A percentile compares a stretch with the other conserved stretches of the same genome.
These are phyloP conservation scores for Ceratonia siliqua DNA, from an alignment of 306 rosid species.

Conservation along the genomic window DNA sequence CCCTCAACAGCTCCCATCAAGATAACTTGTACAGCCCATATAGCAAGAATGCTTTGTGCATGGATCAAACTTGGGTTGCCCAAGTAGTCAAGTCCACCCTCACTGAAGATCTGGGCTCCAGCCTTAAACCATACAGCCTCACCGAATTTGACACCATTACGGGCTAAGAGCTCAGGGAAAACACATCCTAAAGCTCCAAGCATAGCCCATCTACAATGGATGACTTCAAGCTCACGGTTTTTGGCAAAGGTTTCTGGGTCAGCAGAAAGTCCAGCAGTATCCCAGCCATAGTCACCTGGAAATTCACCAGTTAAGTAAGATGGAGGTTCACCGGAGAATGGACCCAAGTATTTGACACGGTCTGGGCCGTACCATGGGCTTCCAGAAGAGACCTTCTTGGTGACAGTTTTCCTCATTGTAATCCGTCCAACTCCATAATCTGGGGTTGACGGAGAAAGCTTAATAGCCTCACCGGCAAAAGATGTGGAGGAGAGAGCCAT, in stretches of 20 bases:
- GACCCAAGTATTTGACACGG: conserved; percentile 46
- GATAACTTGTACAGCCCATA: conserved; percentile 39
- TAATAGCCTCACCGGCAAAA: conserved; percentile 31
- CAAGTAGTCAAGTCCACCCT: conserved; percentile 46
- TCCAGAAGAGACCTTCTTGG: conserved; percentile 18
- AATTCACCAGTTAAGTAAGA: too few relatives aligned
- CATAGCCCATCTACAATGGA: too few relatives aligned
- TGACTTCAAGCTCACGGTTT: too few relatives aligned
- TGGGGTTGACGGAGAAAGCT: conserved; percentile 19
- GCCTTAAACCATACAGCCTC: conserved; percentile 53
- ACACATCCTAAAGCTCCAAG: conserved; percentile 41
- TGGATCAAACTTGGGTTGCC: conserved; percentile 39
- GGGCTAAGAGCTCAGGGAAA: conserved; percentile 41
- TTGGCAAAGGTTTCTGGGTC: conserved; percentile 44
- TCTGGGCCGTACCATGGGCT: conserved; percentile 46
- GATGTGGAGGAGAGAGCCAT: conserved; percentile 41
- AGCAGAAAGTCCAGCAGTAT: conserved; percentile 43
- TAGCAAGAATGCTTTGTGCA: conserved; percentile 43
- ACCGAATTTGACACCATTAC: conserved; percentile 45
- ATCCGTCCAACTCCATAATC: conserved; percentile 17
- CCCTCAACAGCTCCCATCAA: conserved; percentile 36
- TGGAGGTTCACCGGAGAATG: conserved; percentile 42
- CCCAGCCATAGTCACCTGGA: conserved; percentile 50
- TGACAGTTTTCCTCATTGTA: conserved; percentile 30
- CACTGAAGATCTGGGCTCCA: conserved; percentile 42